Evolutionary conservation across 345 rosid species (phyloP), one percentile per base, ranked within the genome.

Genomic region (Eucalyptus caleyi): DNA sequence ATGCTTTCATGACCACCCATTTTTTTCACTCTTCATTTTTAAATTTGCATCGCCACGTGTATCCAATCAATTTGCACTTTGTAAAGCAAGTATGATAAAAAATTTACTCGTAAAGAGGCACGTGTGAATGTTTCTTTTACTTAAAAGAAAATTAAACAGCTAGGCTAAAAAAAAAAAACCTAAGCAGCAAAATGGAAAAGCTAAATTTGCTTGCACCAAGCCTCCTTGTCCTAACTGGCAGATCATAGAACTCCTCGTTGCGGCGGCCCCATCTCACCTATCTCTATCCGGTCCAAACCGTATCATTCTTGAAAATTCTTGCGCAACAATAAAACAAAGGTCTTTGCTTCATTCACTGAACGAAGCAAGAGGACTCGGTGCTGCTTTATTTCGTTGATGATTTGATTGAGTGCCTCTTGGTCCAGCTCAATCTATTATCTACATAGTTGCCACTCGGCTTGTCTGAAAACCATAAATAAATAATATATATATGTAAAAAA

Each of bases 361-460:
- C n/a, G 30, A 23, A 59, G 65, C n/a, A 59, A 23, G 13, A 59
- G 14, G 14, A 5, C 2, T 3, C 30, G 30, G 30, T 11, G n/a
- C 6, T 59, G 65, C 30, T 59, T 10, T 24, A 59, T 59, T 11
- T 59, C n/a, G 14, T 59, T 11, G n/a, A 59, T 2, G 14, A 59
- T 59, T 27, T 59, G n/a, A 11, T 24, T 27, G 7, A 59, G 65
- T 24, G 30, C 65, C 15, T 11, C 65, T 59, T 59, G 65, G 65
- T 26, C n/a, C n/a, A 8, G 65, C 65, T 26, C 65, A 59, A 59
- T 1, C n/a, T 24, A 59, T 21, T 21, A 59, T 59, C 15, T 5
- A 2, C 10, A 59, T 5, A 59, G 2, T 26, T 59, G n/a, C 1
- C n/a, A 27, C 65, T 26, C 1, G 7, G 3, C 65, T 59, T 2